Conservation (phyloP, 2,329 filamentous ascomycete genomes). For the Cladosporium sp. region DNA sequence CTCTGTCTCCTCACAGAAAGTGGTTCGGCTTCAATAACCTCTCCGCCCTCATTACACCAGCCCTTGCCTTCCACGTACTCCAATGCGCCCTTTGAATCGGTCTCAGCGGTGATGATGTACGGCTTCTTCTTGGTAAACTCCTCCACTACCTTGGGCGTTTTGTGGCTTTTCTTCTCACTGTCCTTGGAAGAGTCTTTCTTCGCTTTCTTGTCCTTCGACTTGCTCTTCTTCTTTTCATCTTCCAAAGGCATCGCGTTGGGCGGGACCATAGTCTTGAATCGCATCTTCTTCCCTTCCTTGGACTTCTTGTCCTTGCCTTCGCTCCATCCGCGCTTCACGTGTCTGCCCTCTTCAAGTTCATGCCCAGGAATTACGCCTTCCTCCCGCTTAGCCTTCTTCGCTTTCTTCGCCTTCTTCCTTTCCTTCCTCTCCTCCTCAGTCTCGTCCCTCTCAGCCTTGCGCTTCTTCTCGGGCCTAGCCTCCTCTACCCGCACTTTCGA, state of each 20-base stretch:
- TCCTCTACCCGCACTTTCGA: slow-evolving; percentile 78
- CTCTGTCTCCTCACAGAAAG: slow-evolving; percentile 26
- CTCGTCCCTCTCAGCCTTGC: slow-evolving; percentile 28
- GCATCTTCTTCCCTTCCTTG: slow-evolving; percentile 34
- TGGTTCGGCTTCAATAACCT: slow-evolving; percentile 58
- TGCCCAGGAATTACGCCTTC: slow-evolving; percentile 58
- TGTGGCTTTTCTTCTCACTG: slow-evolving; percentile 40
- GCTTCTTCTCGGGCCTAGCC: slow-evolving; percentile 60
- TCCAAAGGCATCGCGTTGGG: slow-evolving; percentile 53
- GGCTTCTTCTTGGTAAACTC: slow-evolving; percentile 76
- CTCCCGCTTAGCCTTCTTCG: slow-evolving; percentile 40
- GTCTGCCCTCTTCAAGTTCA: slow-evolving; percentile 64
- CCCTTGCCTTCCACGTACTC: slow-evolving; percentile 79
- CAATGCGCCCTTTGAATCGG: slow-evolving; percentile 30
- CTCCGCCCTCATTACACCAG: slow-evolving; percentile 77
- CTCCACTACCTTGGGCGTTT: slow-evolving; percentile 64
- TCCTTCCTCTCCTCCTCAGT: slow-evolving; percentile 33
- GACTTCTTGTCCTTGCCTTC: slow-evolving; percentile 38
- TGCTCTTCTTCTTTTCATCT: slow-evolving; percentile 33
- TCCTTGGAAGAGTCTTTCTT: slow-evolving; percentile 57
- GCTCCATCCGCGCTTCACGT: slow-evolving; percentile 86
- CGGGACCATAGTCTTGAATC: slow-evolving; percentile 75
- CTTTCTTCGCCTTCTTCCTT: slow-evolving; percentile 50
- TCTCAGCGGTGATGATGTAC: slow-evolving; percentile 3
- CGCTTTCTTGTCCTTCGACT: slow-evolving; percentile 33